phyloP scores from a whole-genome alignment of 441 rosid genomes.

The Brassica balearica region DNA sequence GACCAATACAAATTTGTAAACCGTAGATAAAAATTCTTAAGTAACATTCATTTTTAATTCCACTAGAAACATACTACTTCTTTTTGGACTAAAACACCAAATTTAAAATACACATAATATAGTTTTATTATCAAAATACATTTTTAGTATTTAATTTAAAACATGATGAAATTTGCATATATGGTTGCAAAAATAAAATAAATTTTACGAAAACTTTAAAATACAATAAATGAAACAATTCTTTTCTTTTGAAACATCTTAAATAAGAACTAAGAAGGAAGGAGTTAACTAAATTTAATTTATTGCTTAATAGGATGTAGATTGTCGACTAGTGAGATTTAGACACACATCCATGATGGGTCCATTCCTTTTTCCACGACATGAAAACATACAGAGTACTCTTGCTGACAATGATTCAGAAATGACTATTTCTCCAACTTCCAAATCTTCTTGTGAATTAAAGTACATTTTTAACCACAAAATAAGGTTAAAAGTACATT shows the following conservation, averaged over 20 bases:
- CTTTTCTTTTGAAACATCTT: too few relatives aligned
- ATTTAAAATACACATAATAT: not conserved
- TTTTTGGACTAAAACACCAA: not conserved
- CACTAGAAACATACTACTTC: not conserved
- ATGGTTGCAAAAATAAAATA: too few relatives aligned
- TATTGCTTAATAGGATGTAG: not conserved
- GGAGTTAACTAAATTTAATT: too few relatives aligned
- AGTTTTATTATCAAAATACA: not conserved
- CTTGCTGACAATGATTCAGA: constrained; percentile 12
- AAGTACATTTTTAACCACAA: constrained; percentile 7
- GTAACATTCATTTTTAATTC: not conserved
- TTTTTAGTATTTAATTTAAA: not conserved
- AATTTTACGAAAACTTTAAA: too few relatives aligned
- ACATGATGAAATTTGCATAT: not conserved
- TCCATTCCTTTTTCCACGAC: constrained; percentile 17
- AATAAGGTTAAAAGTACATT: not conserved
- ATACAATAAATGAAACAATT: too few relatives aligned
- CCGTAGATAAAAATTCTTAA: not conserved
- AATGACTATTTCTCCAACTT: constrained; percentile 27
- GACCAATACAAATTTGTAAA: not conserved
- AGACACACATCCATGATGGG: constrained; percentile 27
- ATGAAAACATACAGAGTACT: constrained; percentile 21
- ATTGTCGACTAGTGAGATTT: constrained; percentile 24
- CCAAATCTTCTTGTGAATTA: constrained; percentile 12
- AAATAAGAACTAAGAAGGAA: too few relatives aligned